Percentiles rank a stretch among this genome's conserved stretches.
Conservation (phyloP, 2,329 filamentous ascomycete genomes). For the Diplodia sapinea region DNA sequence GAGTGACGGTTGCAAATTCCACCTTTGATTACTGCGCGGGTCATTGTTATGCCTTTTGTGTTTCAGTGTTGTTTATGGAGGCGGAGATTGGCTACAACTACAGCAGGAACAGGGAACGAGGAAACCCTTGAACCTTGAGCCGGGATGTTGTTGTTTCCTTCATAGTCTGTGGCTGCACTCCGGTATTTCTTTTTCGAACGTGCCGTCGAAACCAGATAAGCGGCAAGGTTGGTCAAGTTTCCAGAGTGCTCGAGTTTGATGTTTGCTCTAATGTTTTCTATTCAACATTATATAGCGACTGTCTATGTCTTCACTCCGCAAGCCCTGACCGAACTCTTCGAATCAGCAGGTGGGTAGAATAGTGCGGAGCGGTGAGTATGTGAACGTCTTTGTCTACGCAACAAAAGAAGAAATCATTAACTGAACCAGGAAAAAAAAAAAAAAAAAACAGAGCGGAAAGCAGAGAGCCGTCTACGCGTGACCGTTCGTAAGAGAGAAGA, state of each 20-base stretch:
- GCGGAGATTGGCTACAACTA: neutral
- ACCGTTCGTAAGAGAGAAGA: slow-evolving; percentile 11
- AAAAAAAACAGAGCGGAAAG: slow-evolving; percentile 1
- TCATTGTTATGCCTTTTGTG: neutral
- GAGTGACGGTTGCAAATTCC: neutral
- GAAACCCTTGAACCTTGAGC: too few relatives aligned
- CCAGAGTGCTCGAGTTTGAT: neutral
- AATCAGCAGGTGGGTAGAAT: neutral
- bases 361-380: neutral
- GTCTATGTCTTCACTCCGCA: neutral
- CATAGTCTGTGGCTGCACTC: neutral
- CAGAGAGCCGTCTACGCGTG: slow-evolving; percentile 28
- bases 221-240: neutral
- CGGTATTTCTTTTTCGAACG: neutral
- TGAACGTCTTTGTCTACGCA: slow-evolving; percentile 21
- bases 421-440: too few relatives aligned
- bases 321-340: neutral
- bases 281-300: slow-evolving; percentile 20
- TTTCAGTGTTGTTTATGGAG: neutral
- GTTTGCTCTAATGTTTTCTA: slow-evolving; percentile 2
- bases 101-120: too few relatives aligned
- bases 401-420: neutral
- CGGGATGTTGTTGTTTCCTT: too few relatives aligned
- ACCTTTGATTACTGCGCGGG: neutral
- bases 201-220: neutral